Evolutionary conservation across 2,329 filamentous ascomycete genomes (phyloP).

Genomic region (Piedraia hortae): DNA sequence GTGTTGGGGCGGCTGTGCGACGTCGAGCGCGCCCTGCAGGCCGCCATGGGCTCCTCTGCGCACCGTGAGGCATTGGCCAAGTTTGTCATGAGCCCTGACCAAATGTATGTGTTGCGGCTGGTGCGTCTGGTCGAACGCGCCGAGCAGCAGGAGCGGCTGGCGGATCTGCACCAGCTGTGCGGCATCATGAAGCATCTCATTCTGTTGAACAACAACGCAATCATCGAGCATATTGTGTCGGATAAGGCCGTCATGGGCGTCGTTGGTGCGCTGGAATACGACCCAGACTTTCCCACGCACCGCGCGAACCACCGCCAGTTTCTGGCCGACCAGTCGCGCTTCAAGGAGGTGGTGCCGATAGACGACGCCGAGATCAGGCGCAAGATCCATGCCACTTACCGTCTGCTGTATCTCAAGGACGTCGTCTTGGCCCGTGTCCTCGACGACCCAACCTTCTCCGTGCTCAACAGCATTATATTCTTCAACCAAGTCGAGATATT

Average conservation of each 20-base stretch:
- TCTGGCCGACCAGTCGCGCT: slow-evolving; percentile 63
- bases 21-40: slow-evolving; percentile 60
- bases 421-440: slow-evolving; percentile 91
- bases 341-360: slow-evolving; percentile 88
- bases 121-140: slow-evolving; percentile 67
- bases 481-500: slow-evolving; percentile 98
- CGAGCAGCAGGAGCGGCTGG: slow-evolving; percentile 67
- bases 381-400: slow-evolving; percentile 92
- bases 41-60: slow-evolving; percentile 41
- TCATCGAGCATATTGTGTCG: slow-evolving; percentile 80
- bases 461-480: slow-evolving; percentile 92
- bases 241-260: slow-evolving; percentile 76
- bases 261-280: slow-evolving; percentile 87
- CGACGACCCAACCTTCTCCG: slow-evolving; percentile 91
- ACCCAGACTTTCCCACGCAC: slow-evolving; percentile 89
- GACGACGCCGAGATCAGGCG: slow-evolving; percentile 52
- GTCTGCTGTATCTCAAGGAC: slow-evolving; percentile 87
- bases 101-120: slow-evolving; percentile 51
- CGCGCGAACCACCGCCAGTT: slow-evolving; percentile 94
- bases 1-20: slow-evolving; percentile 62
- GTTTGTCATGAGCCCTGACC: slow-evolving; percentile 52
- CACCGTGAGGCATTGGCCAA: slow-evolving; percentile 73
- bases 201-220: slow-evolving; percentile 73
- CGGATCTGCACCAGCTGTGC: slow-evolving; percentile 72
- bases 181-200: slow-evolving; percentile 96